These are phyloP conservation scores for Aureobasidium sp. DNA, from an alignment of 2,329 filamentous ascomycete species.

Conservation along the genomic window DNA sequence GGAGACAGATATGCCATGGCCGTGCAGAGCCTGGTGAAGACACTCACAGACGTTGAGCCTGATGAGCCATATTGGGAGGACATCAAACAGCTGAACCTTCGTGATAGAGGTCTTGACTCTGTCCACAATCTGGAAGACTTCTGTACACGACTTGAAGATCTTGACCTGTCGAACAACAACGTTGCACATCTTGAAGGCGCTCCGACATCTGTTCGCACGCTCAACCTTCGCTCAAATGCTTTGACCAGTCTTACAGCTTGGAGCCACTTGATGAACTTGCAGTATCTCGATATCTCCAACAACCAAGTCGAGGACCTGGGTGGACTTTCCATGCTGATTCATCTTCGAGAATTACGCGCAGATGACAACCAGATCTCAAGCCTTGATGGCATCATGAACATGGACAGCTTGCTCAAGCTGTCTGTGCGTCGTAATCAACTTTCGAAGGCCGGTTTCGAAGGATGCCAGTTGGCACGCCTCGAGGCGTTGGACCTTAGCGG, in stretches of 20 bases:
- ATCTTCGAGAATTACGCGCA: constrained; percentile 72
- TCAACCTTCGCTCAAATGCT: constrained; percentile 67
- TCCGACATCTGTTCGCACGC: constrained; percentile 61
- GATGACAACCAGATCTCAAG: constrained; percentile 76
- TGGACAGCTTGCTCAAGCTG: constrained; percentile 75
- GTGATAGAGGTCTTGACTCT: constrained; percentile 64
- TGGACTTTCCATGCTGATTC: constrained; percentile 68
- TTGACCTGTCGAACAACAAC: constrained; percentile 73
- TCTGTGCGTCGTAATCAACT: constrained; percentile 67
- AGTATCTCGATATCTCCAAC: constrained; percentile 83
- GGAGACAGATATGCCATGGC: constrained; percentile 68
- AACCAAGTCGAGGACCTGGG: constrained; percentile 78
- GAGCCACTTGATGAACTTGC: constrained; percentile 76
- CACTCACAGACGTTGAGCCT: constrained; percentile 81
- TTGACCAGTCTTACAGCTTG: constrained; percentile 81
- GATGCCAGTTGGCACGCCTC: constrained; percentile 60
- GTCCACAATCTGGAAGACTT: constrained; percentile 83
- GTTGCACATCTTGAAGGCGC: constrained; percentile 75
- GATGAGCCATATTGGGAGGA: constrained; percentile 94
- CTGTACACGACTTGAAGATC: constrained; percentile 68
- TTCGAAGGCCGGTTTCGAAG: constrained; percentile 61
- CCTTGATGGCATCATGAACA: constrained; percentile 67
- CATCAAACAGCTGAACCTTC: constrained; percentile 66
- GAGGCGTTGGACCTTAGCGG: constrained; percentile 67
- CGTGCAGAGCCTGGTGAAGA: constrained; percentile 75